Conservation (phyloP, 305 asterid genomes). For the Andrographis paniculata region DNA sequence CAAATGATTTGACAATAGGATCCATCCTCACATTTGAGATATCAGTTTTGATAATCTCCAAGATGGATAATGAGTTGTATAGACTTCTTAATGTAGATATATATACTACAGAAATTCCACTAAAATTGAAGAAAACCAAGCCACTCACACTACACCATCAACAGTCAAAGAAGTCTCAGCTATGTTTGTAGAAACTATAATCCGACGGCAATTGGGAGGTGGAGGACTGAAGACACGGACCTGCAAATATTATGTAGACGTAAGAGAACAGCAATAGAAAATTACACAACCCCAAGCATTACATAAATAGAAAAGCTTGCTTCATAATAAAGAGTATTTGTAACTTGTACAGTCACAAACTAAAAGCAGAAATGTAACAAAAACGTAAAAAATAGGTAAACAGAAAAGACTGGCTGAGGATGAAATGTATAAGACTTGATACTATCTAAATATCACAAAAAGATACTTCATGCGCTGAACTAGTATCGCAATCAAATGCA, state of each 20-base stretch:
- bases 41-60: too few relatives aligned
- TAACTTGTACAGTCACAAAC: neutral
- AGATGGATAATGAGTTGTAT: neutral
- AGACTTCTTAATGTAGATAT: neutral
- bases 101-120: neutral
- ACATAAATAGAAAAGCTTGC: slow-evolving; percentile 15
- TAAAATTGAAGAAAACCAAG: slow-evolving; percentile 16
- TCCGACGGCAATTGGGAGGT: slow-evolving; percentile 83
- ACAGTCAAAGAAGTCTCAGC: slow-evolving; percentile 98
- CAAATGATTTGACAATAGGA: neutral
- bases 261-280: slow-evolving; percentile 6
- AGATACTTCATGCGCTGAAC: too few relatives aligned
- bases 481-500: too few relatives aligned
- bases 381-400: neutral
- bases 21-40: neutral
- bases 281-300: slow-evolving; percentile 9
- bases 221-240: slow-evolving; percentile 87
- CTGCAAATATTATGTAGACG: slow-evolving; percentile 37
- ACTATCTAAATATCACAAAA: too few relatives aligned
- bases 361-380: slow-evolving; percentile 2
- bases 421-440: too few relatives aligned
- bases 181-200: slow-evolving; percentile 90
- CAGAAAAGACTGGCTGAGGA: too few relatives aligned
- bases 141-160: slow-evolving; percentile 94
- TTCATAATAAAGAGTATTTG: neutral